Conservation (phyloP, 2,329 filamentous ascomycete species). For the Emmonsia crescens region DNA sequence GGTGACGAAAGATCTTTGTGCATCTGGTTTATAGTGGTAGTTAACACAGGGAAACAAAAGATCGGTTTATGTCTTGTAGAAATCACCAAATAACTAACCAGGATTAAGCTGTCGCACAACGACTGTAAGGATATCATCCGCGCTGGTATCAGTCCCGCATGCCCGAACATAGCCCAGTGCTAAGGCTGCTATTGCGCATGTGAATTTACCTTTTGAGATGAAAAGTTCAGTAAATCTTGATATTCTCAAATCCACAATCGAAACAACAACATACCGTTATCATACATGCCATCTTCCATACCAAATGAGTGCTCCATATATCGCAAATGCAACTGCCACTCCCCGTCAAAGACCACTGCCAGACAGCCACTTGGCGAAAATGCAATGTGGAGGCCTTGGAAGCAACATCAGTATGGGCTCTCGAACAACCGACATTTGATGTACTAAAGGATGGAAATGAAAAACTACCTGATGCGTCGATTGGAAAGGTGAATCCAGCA, state of each 20-base stretch:
- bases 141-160: slow-evolving; percentile 40
- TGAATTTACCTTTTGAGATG: slow-evolving; percentile 24
- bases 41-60: not conserved
- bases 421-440: not conserved
- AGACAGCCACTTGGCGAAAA: slow-evolving; percentile 37
- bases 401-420: not conserved
- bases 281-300: slow-evolving; percentile 24
- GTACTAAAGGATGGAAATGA: not conserved
- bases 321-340: slow-evolving; percentile 29
- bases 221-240: not conserved
- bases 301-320: slow-evolving; percentile 33
- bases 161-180: slow-evolving; percentile 43
- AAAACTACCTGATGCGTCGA: slow-evolving; percentile 50
- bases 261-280: slow-evolving; percentile 24
- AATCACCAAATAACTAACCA: slow-evolving; percentile 23
- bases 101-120: slow-evolving; percentile 44
- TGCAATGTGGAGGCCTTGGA: slow-evolving; percentile 26
- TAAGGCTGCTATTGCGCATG: slow-evolving; percentile 51
- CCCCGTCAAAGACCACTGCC: slow-evolving; percentile 27
- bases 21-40: slow-evolving; percentile 33
- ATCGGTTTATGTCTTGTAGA: not conserved
- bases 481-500: slow-evolving; percentile 62
- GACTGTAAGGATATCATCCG: slow-evolving; percentile 59
- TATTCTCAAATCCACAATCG: not conserved
- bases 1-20: slow-evolving; percentile 51